Evolutionary conservation across 1,284 basidiomycete species (phyloP).

Genomic region (Cryptococcus sp.): DNA sequence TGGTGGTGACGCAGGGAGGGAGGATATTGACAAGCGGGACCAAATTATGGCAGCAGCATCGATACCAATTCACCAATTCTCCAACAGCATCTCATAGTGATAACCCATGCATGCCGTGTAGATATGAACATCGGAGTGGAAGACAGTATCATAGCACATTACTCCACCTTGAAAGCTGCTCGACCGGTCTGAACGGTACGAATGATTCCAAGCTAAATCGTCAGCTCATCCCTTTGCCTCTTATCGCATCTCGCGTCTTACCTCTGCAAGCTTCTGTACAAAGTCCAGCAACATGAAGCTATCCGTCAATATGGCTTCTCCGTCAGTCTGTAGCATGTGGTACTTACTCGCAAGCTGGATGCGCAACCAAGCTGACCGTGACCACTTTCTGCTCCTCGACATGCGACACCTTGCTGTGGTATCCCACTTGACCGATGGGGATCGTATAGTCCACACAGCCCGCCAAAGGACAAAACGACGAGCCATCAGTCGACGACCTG

Average conservation of each 20-base stretch:
- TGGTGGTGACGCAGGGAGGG: neutral
- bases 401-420: slow-evolving; percentile 44
- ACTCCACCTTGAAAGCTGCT: neutral
- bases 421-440: slow-evolving; percentile 48
- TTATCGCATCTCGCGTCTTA: too few relatives aligned
- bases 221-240: neutral
- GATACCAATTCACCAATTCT: neutral
- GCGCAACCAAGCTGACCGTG: slow-evolving; percentile 46
- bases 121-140: too few relatives aligned
- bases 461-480: slow-evolving; percentile 7
- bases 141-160: neutral
- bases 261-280: slow-evolving; percentile 12
- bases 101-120: too few relatives aligned
- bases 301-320: neutral
- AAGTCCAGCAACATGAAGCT: slow-evolving; percentile 22
- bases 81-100: neutral
- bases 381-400: slow-evolving; percentile 47
- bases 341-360: slow-evolving; percentile 48
- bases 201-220: neutral
- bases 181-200: neutral
- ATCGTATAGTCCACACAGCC: slow-evolving; percentile 47
- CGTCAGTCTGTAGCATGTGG: too few relatives aligned
- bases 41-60: neutral
- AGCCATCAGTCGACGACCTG: neutral
- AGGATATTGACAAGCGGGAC: neutral